Base-by-base conservation (phyloP, 192 early-diverging fungal species). In the Helicostylum pulchrum region DNA sequence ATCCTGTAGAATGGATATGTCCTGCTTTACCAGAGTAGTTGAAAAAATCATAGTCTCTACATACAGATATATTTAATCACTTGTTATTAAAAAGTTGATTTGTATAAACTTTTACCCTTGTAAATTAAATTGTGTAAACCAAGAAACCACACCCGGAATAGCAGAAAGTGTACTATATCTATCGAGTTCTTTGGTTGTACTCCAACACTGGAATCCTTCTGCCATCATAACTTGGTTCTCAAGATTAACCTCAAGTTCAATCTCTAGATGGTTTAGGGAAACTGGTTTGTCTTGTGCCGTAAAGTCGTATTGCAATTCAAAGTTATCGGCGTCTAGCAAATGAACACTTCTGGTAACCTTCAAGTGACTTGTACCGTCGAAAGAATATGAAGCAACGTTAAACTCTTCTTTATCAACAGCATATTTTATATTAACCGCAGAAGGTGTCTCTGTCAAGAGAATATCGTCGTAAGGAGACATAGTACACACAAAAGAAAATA, bases 141-240 rank as follows among this genome's bases (percentile, higher is more conserved):
- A 36, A 30, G 59, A 50, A 19, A 82, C 39, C 34, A 67, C 6
- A 48, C 49, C 23, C 45, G 68, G 73, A 57, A 82, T 71, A 55
- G 69, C 49, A 57, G 71, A 36, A 61, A 78, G 30, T 53, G 62
- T 49, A 64, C 64, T 36, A 48, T 60, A 47, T 70, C 49, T 44
- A 69, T 45, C 60, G 21, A 50, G 32, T 71, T 82, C 58, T 46
- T 65, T 63, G 4, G 68, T 58, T 42, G 59, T 51, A 19, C 75
- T 79, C 80, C 80, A 82, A 59, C 75, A 71, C 52, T 82, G 75
- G 34, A 71, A 82, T n/a, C 80, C 80, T 44, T 82, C 79, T 7
- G 80, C 78, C 55, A 82, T 65, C 62, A 79, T 53, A 31, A 50
- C 19, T 20, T 77, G 68, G 9, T 61, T 64, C 2, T 65, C 53